These are phyloP conservation scores for Hydnomerulius pinastri DNA, from an alignment of 768 basidiomycete species.

Conservation along the genomic window DNA sequence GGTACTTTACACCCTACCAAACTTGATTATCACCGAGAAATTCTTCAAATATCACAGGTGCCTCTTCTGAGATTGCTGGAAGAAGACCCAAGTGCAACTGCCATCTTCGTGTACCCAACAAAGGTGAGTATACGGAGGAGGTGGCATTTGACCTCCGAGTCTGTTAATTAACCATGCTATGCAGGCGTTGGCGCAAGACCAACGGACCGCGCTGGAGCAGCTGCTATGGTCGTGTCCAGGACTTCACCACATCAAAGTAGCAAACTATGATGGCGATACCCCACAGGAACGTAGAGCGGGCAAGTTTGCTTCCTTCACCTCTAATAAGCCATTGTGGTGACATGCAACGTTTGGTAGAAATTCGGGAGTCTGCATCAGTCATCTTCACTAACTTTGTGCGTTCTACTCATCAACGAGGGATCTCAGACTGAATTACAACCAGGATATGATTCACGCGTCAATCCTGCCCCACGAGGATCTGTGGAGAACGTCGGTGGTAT, in stretches of 20 bases:
- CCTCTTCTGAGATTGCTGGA: constrained; percentile 71
- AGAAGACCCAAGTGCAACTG: constrained; percentile 59
- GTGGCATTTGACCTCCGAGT: background rate
- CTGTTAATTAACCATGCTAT: background rate
- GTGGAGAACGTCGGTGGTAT: constrained; percentile 64
- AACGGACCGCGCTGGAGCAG: constrained; percentile 68
- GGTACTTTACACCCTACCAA: constrained; percentile 38
- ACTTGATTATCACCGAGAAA: background rate
- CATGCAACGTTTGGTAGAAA: constrained; percentile 39
- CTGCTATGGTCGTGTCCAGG: constrained; percentile 60
- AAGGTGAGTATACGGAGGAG: constrained; percentile 48
- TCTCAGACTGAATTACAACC: background rate
- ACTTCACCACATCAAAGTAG: constrained; percentile 63
- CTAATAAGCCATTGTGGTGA: background rate
- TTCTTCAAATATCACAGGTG: constrained; percentile 44
- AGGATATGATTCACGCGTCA: constrained; percentile 87
- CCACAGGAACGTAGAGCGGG: constrained; percentile 65
- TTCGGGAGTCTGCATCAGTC: constrained; percentile 73
- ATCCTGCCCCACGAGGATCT: constrained; percentile 82
- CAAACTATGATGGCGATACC: constrained; percentile 90
- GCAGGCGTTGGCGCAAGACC: constrained; percentile 89
- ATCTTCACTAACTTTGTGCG: constrained; percentile 91
- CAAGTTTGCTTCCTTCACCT: constrained; percentile 24
- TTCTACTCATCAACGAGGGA: background rate
- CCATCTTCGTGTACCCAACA: constrained; percentile 87